Base-by-base conservation (phyloP, 495 filamentous ascomycete genomes). In the Penicillium maclennaniae region DNA sequence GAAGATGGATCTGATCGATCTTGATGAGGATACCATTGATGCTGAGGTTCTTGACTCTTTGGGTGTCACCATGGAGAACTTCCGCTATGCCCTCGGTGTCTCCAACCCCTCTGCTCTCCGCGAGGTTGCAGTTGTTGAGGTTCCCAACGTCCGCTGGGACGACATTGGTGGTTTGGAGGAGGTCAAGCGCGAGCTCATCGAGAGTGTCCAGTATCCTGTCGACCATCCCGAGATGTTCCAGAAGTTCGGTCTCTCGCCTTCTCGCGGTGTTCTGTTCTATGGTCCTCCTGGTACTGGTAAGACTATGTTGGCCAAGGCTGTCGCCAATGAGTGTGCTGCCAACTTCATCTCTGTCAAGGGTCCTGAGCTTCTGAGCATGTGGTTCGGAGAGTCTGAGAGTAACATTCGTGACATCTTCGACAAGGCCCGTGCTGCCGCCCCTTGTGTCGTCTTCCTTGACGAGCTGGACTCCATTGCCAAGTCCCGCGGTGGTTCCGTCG, bases 311-410 rank as follows among this genome's bases (percentile, higher is more conserved):
- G 93, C 93, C 71, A 98, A 98, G 81, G 93, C 93, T 53, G 95
- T 98, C 54, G 93, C 93, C 69, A 98, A 98, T 74, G 93, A 98
- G 79, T 97, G 95, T 63, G 86, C 95, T 44, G 93, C 93, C 75
- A 98, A 98, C 78, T 98, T 98, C 78, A 97, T 98, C 69, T 97
- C 93, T 49, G 84, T 98, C 68, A 98, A 98, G 83, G 93, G 93
- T 52, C 93, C 93, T 55, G 93, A 98, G 76, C 76, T 98, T 62
- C 83, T 98, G 53, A 96, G 90, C 66, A 98, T 98, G 93, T 98
- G 93, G 93, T 98, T 98, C 71, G 93, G 93, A 87, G 93, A 98
- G 76, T 97, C 95, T 16, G 93, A 98, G 74, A 96, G 90, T 86
- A 98, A 98, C 77, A 97, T 98, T 56, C 89, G 93, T 67, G 93